phyloP scores from a whole-genome alignment of 2,329 filamentous ascomycete species.

The Pleoardoris graminearum region DNA sequence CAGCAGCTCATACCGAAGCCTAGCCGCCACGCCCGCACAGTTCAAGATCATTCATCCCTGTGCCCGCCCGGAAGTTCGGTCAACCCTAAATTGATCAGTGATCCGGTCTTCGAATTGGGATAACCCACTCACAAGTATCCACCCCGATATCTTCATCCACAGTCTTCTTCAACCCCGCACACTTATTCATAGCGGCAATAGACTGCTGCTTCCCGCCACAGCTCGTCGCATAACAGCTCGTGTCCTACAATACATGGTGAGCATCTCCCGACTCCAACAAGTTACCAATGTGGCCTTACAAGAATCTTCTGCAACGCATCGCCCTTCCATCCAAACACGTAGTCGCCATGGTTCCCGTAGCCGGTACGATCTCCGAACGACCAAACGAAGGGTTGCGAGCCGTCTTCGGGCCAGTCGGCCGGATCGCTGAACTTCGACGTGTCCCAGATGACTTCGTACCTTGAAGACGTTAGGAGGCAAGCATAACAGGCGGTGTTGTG shows the following conservation, averaged over 20 bases:
- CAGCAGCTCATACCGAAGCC: too few species aligned
- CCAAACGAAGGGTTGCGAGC: slow-evolving; percentile 23
- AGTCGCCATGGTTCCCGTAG: slow-evolving; percentile 54
- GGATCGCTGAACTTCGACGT: slow-evolving; percentile 17
- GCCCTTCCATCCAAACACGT: slow-evolving; percentile 56
- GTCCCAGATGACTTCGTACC: slow-evolving; percentile 22
- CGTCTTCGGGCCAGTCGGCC: slow-evolving; percentile 19
- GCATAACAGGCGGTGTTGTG: neutral
- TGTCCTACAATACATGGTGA: slow-evolving; percentile 7
- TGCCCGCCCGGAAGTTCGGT: slow-evolving; percentile 12
- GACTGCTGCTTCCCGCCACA: slow-evolving; percentile 15
- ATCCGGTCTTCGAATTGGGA: too few species aligned
- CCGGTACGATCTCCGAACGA: slow-evolving; percentile 37
- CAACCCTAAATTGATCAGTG: slow-evolving; percentile 9
- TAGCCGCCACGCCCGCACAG: neutral
- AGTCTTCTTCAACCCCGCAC: slow-evolving; percentile 47
- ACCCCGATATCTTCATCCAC: slow-evolving; percentile 49
- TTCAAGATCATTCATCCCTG: neutral
- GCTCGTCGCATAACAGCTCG: slow-evolving; percentile 13
- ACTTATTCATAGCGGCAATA: slow-evolving; percentile 17
- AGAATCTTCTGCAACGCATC: slow-evolving; percentile 28
- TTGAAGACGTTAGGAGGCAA: neutral
- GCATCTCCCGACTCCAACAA: neutral
- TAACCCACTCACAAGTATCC: slow-evolving; percentile 35
- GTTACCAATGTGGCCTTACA: neutral